phyloP scores from a whole-genome alignment of 2,329 filamentous ascomycete genomes.

The Acephala macrosclerotiorum region DNA sequence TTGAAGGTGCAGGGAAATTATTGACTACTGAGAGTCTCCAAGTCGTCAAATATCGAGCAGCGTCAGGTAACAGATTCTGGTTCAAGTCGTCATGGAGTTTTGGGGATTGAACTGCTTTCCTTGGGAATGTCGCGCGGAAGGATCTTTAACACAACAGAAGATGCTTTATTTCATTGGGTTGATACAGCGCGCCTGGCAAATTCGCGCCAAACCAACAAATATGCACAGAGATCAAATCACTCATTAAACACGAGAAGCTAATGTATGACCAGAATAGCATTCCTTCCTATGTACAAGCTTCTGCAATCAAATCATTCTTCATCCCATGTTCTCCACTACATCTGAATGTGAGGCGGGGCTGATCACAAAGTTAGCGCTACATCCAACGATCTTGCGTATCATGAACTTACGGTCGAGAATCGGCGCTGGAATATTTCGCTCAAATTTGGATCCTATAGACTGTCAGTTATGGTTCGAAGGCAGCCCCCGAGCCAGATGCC shows the following conservation, averaged over 20 bases:
- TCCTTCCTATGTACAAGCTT: conserved; percentile 31
- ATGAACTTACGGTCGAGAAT: conserved; percentile 79
- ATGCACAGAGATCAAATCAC: background rate
- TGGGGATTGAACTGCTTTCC: too few species aligned
- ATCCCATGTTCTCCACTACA: conserved; percentile 6
- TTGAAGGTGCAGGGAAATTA: too few species aligned
- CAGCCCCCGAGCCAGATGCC: background rate
- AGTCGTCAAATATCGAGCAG: background rate
- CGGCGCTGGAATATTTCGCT: conserved; percentile 86
- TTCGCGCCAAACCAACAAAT: background rate
- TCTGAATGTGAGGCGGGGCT: conserved; percentile 42
- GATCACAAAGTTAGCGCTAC: conserved; percentile 5
- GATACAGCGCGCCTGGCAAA: too few species aligned
- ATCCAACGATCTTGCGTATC: background rate
- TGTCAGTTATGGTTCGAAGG: conserved; percentile 21
- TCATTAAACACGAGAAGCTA: background rate
- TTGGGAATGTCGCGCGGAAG: too few species aligned
- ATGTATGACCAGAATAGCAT: conserved; percentile 3
- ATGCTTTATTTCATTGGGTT: too few species aligned
- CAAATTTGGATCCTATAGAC: conserved; percentile 85
- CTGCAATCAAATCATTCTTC: conserved; percentile 1
- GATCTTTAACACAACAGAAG: too few species aligned
- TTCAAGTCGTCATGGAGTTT: too few species aligned
- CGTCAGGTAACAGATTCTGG: background rate
- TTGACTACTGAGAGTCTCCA: background rate